Percentiles rank a stretch among this genome's conserved stretches.
These are phyloP conservation scores for Aspergillus luchuensis DNA, from an alignment of 2,329 filamentous ascomycete species.

Conservation along the genomic window DNA sequence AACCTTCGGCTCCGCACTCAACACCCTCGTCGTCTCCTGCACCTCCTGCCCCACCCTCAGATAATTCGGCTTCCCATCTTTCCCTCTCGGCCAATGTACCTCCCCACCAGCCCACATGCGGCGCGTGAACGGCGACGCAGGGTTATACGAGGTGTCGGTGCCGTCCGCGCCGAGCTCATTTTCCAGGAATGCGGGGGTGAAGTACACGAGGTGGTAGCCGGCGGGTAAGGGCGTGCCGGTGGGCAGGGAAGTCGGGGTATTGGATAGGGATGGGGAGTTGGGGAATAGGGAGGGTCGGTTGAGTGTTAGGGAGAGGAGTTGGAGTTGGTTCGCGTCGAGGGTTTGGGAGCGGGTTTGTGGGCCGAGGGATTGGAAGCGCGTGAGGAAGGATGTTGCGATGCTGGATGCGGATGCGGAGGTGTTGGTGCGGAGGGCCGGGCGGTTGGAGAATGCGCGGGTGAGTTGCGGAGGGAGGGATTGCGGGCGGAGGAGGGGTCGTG, in stretches of 20 bases:
- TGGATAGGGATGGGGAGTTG: conserved; percentile 42
- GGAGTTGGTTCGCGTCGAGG: conserved; percentile 65
- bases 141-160: conserved; percentile 63
- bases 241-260: conserved; percentile 36
- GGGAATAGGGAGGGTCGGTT: conserved; percentile 51
- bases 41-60: conserved; percentile 59
- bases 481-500: not conserved
- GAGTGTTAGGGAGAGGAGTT: conserved; percentile 62
- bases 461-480: not conserved
- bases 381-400: conserved; percentile 45
- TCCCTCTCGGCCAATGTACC: conserved; percentile 53
- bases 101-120: conserved; percentile 70
- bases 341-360: conserved; percentile 52
- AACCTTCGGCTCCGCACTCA: conserved; percentile 58
- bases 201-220: conserved; percentile 66
- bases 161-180: conserved; percentile 60
- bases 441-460: conserved; percentile 19
- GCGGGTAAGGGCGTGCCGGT: conserved; percentile 56
- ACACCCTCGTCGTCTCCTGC: conserved; percentile 58
- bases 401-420: conserved; percentile 32
- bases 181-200: conserved; percentile 61
- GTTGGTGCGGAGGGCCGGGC: conserved; percentile 5
- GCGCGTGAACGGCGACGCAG: conserved; percentile 60
- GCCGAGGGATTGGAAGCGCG: conserved; percentile 45
- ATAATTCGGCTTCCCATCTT: conserved; percentile 35